A percentile compares a stretch with the other conserved stretches of the same genome.
phyloP scores from a whole-genome alignment of 768 basidiomycete genomes.

The Termitomyces heimii region DNA sequence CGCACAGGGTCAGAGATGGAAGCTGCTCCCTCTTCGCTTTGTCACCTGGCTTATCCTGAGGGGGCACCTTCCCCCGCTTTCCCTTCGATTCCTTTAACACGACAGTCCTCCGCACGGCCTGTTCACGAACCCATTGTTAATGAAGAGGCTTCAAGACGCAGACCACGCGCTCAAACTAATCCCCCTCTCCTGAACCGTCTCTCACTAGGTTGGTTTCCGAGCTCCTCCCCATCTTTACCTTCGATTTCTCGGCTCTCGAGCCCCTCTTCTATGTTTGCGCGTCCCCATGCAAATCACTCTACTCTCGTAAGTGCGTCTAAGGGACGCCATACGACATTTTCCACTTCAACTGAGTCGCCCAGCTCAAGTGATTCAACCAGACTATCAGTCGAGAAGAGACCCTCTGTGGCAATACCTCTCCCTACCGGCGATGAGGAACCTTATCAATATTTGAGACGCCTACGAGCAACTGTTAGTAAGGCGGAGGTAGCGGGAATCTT shows the following conservation, averaged over 20 bases:
- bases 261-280: constrained; percentile 14
- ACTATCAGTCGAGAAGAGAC: constrained; percentile 35
- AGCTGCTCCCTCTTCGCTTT: neutral
- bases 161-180: constrained; percentile 49
- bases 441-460: constrained; percentile 65
- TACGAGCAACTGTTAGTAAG: constrained; percentile 62
- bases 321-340: neutral
- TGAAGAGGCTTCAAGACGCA: constrained; percentile 17
- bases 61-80: neutral
- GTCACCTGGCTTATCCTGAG: neutral
- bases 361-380: constrained; percentile 35
- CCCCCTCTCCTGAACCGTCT: constrained; percentile 67
- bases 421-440: constrained; percentile 57
- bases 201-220: constrained; percentile 59
- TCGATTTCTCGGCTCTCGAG: constrained; percentile 15
- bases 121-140: neutral
- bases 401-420: constrained; percentile 37
- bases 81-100: neutral
- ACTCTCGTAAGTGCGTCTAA: neutral
- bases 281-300: constrained; percentile 8
- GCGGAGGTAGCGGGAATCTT: constrained; percentile 76
- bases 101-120: constrained; percentile 12
- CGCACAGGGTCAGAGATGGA: constrained; percentile 10
- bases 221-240: constrained; percentile 32
- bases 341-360: constrained; percentile 13